These are phyloP conservation scores for Teratosphaeria epicoccoides DNA, from an alignment of 2,329 filamentous ascomycete genomes.

Conservation along the genomic window DNA sequence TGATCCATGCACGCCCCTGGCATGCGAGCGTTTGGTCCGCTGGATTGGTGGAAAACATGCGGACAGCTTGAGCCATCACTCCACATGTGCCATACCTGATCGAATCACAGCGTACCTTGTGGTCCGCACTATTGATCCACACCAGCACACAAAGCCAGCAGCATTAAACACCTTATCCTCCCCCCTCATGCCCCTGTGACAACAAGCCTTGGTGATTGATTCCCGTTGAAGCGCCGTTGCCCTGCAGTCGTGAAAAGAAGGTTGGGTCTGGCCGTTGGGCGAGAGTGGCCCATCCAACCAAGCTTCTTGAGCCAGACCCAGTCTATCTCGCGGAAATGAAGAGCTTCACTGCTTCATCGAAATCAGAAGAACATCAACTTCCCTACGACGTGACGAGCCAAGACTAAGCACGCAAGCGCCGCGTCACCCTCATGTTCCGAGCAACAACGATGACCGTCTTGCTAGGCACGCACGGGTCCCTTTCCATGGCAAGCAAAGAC, in stretches of 20 bases:
- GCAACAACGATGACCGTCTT: too few species aligned
- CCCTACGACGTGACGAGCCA: too few species aligned
- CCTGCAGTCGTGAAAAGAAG: not conserved
- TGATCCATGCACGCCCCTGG: constrained; percentile 14
- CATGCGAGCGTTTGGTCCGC: constrained; percentile 2
- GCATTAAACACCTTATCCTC: not conserved
- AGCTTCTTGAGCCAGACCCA: not conserved
- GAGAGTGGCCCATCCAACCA: not conserved
- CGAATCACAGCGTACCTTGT: not conserved
- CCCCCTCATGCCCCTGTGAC: too few species aligned
- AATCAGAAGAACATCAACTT: too few species aligned
- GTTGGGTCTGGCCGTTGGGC: too few species aligned
- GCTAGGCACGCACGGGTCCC: too few species aligned
- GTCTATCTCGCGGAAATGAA: not conserved
- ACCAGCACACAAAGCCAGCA: not conserved
- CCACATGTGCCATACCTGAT: not conserved
- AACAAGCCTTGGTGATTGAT: not conserved
- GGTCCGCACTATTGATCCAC: not conserved
- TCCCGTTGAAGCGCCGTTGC: not conserved
- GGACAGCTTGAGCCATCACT: not conserved
- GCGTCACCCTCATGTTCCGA: not conserved
- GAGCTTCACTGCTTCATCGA: not conserved
- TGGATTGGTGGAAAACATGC: not conserved
- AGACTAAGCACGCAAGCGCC: not conserved
- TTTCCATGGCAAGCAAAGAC: too few species aligned